Percentiles rank a stretch among this genome's conserved stretches.
phyloP scores from a whole-genome alignment of 805 yeast genomes.

The Starmerella ratchasimensis region DNA sequence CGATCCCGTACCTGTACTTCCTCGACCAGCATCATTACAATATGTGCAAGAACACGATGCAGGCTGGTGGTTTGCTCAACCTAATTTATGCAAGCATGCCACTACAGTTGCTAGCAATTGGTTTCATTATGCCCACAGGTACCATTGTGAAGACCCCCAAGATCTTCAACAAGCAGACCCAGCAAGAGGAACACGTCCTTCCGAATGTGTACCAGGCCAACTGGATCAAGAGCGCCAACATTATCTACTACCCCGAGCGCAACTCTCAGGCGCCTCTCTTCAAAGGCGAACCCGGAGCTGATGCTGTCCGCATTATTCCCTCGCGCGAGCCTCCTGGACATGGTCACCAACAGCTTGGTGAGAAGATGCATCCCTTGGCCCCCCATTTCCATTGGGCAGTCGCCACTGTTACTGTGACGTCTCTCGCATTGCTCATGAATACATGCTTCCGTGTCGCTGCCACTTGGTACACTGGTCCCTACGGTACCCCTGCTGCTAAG shows the following conservation, averaged over 20 bases:
- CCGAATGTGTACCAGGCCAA: conserved; percentile 44
- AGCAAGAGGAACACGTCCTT: conserved; percentile 26
- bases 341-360: conserved; percentile 38
- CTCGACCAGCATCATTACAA: conserved; percentile 33
- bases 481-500: conserved; percentile 5
- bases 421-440: conserved; percentile 20
- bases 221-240: conserved; percentile 57
- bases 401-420: conserved; percentile 18
- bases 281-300: conserved; percentile 34
- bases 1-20: conserved; percentile 45
- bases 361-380: conserved; percentile 25
- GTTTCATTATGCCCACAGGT: conserved; percentile 46
- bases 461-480: conserved; percentile 17
- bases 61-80: conserved; percentile 38
- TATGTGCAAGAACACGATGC: conserved; percentile 42
- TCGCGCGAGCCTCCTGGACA: conserved; percentile 35
- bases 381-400: conserved; percentile 33
- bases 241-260: conserved; percentile 45
- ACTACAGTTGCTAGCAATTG: conserved; percentile 34
- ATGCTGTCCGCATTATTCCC: conserved; percentile 46
- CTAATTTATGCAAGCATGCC: conserved; percentile 43
- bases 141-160: conserved; percentile 24
- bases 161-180: conserved; percentile 13
- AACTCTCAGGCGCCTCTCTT: conserved; percentile 30
- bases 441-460: conserved; percentile 27